Base-by-base conservation (phyloP, 148 eudicot species). In the Euryodendron excelsum region DNA sequence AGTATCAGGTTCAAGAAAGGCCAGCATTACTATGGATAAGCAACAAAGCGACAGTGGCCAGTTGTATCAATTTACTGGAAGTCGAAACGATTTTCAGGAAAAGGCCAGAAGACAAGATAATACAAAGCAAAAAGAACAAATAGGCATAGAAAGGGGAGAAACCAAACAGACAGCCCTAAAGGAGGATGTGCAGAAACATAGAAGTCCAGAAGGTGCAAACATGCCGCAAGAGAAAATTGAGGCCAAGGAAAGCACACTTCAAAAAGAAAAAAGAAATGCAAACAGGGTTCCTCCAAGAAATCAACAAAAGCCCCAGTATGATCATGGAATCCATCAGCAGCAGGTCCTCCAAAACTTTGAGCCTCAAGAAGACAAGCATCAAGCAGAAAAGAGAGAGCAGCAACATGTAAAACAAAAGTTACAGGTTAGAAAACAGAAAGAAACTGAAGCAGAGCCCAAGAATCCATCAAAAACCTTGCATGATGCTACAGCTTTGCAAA, bases 301-400 rank as follows among this genome's bases (percentile, higher is more conserved):
- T 63, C 82, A 72, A 73, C 85, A 82, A 52, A 85, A 86, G 80
- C 66, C 74, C 44, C 70, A 69, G 41, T 66, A 55, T 28, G 80
- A 81, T 39, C 45, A 69, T 58, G 82, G 58, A 58, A 66, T 78
- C 65, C 84, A 80, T 69, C 85, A 84, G 36, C 74, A 39, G 44
- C 60, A 82, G 65, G 50, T 30, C 67, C 77, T 31, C 27, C 75
- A 53, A 44, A 81, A 75, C 39, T 33, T 66, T 78, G 90, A 79
- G 61, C 76, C 80, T 60, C 87, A 77, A 80, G 84, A 82, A 82
- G 86, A 87, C 78, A 90, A 88, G 82, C 63, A 45, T 41, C 77
- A 73, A 61, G 75, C 83, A 66, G 84, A 79, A 7, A 82, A 85
- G 52, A 82, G 74, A 77, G 78, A 62, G 80, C 81, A 84, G 71